Percentiles rank a stretch among this genome's conserved stretches.
Conservation (phyloP, 2,329 filamentous ascomycete species). For the Cucurbitaria berberidis region DNA sequence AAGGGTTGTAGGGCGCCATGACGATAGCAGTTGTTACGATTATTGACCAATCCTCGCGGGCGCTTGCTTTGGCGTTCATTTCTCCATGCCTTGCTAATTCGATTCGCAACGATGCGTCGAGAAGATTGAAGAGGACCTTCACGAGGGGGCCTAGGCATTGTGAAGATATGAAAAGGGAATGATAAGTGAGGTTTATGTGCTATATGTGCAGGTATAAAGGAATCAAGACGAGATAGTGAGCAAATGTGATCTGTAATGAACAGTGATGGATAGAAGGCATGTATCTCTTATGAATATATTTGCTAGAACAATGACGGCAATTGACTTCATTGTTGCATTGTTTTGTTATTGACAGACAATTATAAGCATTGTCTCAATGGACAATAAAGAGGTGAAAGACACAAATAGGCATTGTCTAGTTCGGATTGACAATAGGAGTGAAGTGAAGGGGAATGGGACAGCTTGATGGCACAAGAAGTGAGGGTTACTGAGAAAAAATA, state of each 20-base stretch:
- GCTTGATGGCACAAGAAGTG: no score
- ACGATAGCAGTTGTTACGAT: conserved; percentile 5
- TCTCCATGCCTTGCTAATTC: neutral
- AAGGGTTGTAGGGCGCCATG: conserved; percentile 8
- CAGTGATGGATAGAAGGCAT: neutral
- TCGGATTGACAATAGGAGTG: neutral
- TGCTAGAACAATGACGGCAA: neutral
- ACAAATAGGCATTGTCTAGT: no score
- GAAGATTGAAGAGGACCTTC: neutral
- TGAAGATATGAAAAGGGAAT: neutral
- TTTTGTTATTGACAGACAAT: neutral
- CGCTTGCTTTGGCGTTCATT: neutral
- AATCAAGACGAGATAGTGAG: neutral
- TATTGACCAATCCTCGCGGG: conserved; percentile 5
- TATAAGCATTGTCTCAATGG: neutral
- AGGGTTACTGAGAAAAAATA: neutral
- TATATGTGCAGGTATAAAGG: neutral
- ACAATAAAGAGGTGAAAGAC: neutral
- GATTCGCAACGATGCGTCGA: neutral
- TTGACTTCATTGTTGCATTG: neutral
- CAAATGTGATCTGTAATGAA: neutral
- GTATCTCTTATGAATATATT: neutral
- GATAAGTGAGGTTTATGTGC: neutral
- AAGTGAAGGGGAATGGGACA: neutral
- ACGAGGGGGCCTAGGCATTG: neutral